Evolutionary conservation across 176 grass and related monocot species (phyloP).

Genomic region (Hsuehochloa calcarea): DNA sequence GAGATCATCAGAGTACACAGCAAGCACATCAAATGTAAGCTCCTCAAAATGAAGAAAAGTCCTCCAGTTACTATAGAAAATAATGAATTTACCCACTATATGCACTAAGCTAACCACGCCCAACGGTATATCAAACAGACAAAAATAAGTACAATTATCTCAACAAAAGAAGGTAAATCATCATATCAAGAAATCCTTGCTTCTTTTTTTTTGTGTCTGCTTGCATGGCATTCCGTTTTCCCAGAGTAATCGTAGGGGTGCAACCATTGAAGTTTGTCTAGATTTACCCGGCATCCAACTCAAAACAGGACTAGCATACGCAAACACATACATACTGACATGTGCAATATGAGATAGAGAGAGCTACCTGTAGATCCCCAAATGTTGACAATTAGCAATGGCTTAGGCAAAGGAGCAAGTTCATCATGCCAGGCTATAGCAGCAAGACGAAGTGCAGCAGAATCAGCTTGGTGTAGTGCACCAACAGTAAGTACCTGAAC

Average conservation of each 20-base stretch:
- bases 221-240: neutral
- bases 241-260: neutral
- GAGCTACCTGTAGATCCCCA: constrained; percentile 73
- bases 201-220: neutral
- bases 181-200: neutral
- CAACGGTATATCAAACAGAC: neutral
- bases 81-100: neutral
- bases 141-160: neutral
- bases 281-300: neutral
- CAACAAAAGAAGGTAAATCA: neutral
- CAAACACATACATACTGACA: neutral
- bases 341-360: neutral
- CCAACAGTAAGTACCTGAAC: constrained; percentile 77
- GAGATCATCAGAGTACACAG: constrained; percentile 1
- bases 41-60: constrained; percentile 9
- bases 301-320: constrained; percentile 11
- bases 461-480: constrained; percentile 90
- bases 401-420: constrained; percentile 79
- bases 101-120: neutral
- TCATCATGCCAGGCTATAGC: constrained; percentile 89
- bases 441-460: constrained; percentile 67
- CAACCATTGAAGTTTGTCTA: neutral
- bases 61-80: neutral
- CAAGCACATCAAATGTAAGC: neutral
- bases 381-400: constrained; percentile 80